Base-by-base conservation (phyloP, 1,284 basidiomycete species). In the Cystobasidium pallidum region DNA sequence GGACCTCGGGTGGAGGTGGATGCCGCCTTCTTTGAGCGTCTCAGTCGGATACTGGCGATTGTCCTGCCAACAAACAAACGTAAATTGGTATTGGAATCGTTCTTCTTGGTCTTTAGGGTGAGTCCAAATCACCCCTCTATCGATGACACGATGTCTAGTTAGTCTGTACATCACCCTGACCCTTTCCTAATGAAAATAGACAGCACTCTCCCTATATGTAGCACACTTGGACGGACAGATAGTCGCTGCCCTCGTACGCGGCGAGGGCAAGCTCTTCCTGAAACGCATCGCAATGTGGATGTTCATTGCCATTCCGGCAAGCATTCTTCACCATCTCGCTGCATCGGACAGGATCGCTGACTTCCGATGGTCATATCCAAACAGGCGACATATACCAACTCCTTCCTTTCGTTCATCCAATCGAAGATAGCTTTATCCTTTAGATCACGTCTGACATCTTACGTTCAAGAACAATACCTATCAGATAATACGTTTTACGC, bases 151-250 rank as follows among this genome's bases (percentile, higher is more conserved):
- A 10, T 39, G 15, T 32, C 13, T 13, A 17, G 34, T 17, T 2
- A 59, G 1, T n/a, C n/a, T n/a, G n/a, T n/a, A n/a, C n/a, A n/a
- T n/a, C n/a, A n/a, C n/a, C 41, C 41, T 49, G 61, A 34, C 21
- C 19, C 30, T 26, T 24, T n/a, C n/a, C 41, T 11, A 1, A 7
- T 30, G 17, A 24, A 19, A 34, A 26, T 24, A 64, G 57, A 98
- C 94, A 1, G 89, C 91, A 11, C 88, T 98, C 65, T 93, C 91
- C 28, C 84, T 99, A n/a, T 97, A 97, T 79, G 93, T 99, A 59
- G 94, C 95, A 8, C 88, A 91, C 63, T 85, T 98, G 61, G 95
- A 98, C 79, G 94, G 94, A 80, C 88, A 89, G 78, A 95, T 99
- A 77, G 95, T 99, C 0, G 92, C 93, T 1, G 92, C 92, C 21